Base-by-base conservation (phyloP, 306 rosid species). In the Crotalaria pallida region DNA sequence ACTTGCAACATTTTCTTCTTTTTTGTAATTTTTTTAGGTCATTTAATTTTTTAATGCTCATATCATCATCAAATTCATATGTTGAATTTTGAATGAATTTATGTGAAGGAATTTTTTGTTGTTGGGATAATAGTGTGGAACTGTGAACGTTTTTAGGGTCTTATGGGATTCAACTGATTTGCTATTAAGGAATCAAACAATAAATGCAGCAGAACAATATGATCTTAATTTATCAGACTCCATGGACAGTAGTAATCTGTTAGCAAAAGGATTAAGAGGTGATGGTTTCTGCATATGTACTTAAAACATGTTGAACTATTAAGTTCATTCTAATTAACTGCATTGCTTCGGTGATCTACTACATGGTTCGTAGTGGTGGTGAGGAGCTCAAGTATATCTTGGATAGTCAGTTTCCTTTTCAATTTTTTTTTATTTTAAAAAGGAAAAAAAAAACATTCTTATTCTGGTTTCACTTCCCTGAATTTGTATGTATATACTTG, bases 401-500 rank as follows among this genome's bases (percentile, higher is more conserved):
- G 43, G 43, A 63, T 23, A 10, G 55, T 29, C 13, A 19, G 57
- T 45, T 73, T 45, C 51, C 17, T 34, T 19, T 49, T n/a, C n/a
- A n/a, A n/a, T n/a, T n/a, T n/a, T n/a, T n/a, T n/a, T n/a, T n/a
- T n/a, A n/a, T 0, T 1, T 3, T 17, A 6, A 3, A 19, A 60
- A 33, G 36, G 5, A 0, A 7, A 3, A 33, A n/a, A n/a, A n/a
- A n/a, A n/a, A n/a, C n/a, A n/a, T n/a, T 31, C 29, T 66, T 49
- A 10, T 17, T 16, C 11, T 34, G 27, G 38, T 61, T 55, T 44
- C 12, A 59, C 15, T 9, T 33, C 67, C 15, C 60, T 60, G 57
- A 36, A 68, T 33, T 52, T 68, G 69, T 44, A 45, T 77, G 4
- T 71, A 43, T 36, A 38, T 51, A 41, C 17, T 63, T 49, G 63